These are phyloP conservation scores for Amorphotheca resinae DNA, from an alignment of 495 filamentous ascomycete species.

Conservation along the genomic window DNA sequence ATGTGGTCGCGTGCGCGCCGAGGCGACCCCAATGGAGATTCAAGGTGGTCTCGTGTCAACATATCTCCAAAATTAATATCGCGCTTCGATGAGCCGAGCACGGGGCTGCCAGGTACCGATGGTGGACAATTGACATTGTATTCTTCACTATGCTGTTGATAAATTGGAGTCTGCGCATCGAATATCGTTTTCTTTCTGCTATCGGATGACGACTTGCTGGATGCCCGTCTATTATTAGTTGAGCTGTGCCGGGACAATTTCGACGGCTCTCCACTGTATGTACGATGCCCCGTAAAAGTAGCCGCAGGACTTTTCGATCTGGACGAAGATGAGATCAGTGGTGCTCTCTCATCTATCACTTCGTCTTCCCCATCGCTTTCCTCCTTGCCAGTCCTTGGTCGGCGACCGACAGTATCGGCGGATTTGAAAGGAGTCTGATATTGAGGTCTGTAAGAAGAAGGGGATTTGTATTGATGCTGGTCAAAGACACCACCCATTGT, in stretches of 20 bases:
- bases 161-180: slow-evolving; percentile 20
- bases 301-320: slow-evolving; percentile 19
- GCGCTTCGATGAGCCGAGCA: slow-evolving; percentile 30
- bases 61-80: slow-evolving; percentile 67
- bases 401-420: slow-evolving; percentile 16
- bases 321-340: slow-evolving; percentile 35
- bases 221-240: slow-evolving; percentile 25
- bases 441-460: slow-evolving; percentile 24
- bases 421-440: slow-evolving; percentile 23
- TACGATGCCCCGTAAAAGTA: slow-evolving; percentile 8
- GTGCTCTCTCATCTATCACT: slow-evolving; percentile 42
- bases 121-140: slow-evolving; percentile 97
- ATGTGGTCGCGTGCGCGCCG: slow-evolving; percentile 37
- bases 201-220: slow-evolving; percentile 22
- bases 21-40: slow-evolving; percentile 22
- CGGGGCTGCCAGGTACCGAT: slow-evolving; percentile 72
- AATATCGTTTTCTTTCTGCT: slow-evolving; percentile 27
- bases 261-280: not conserved
- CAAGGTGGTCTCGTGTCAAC: slow-evolving; percentile 51
- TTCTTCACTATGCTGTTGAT: slow-evolving; percentile 26
- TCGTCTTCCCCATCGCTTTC: slow-evolving; percentile 30
- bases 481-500: slow-evolving; percentile 26
- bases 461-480: slow-evolving; percentile 20
- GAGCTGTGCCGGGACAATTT: slow-evolving; percentile 9
- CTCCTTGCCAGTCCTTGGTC: slow-evolving; percentile 19